These are phyloP conservation scores for Penicillium digitatum DNA, from an alignment of 2,329 filamentous ascomycete species.

Conservation along the genomic window DNA sequence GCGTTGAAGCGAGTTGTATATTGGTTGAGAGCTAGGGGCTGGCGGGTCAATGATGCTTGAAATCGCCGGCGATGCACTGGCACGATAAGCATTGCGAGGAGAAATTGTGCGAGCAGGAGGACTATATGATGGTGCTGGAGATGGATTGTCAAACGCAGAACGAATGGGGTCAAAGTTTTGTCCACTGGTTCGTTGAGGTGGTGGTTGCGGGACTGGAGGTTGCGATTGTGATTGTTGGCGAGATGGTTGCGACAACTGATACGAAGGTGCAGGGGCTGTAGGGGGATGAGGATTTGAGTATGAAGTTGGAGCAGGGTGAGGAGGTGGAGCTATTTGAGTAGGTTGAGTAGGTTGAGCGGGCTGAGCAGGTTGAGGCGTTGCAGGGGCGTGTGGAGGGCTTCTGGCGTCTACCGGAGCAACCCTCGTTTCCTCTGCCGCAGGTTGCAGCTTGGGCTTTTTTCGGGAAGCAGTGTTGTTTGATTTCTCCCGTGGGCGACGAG, in stretches of 20 bases:
- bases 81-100: conserved; percentile 55
- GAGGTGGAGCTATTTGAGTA: background rate
- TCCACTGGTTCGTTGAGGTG: conserved; percentile 60
- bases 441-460: conserved; percentile 47
- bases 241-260: conserved; percentile 47
- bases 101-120: conserved; percentile 48
- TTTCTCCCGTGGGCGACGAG: conserved; percentile 36
- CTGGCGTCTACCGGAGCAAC: conserved; percentile 8
- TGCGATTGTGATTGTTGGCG: conserved; percentile 45
- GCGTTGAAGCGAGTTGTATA: conserved; percentile 29
- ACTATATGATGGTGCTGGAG: conserved; percentile 41
- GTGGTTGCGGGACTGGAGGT: conserved; percentile 45
- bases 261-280: conserved; percentile 46
- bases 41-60: conserved; percentile 78
- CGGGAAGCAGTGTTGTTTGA: conserved; percentile 40
- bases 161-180: conserved; percentile 89
- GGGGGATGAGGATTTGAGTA: conserved; percentile 41
- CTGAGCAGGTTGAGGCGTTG: conserved; percentile 8
- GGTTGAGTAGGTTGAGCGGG: conserved; percentile 1
- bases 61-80: conserved; percentile 88
- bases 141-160: conserved; percentile 54
- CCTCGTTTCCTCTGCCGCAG: conserved; percentile 19
- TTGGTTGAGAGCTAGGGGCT: conserved; percentile 30
- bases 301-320: conserved; percentile 11
- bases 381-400: conserved; percentile 9